Conservation (phyloP, 306 rosid species). For the Gynostemma pentaphyllum region DNA sequence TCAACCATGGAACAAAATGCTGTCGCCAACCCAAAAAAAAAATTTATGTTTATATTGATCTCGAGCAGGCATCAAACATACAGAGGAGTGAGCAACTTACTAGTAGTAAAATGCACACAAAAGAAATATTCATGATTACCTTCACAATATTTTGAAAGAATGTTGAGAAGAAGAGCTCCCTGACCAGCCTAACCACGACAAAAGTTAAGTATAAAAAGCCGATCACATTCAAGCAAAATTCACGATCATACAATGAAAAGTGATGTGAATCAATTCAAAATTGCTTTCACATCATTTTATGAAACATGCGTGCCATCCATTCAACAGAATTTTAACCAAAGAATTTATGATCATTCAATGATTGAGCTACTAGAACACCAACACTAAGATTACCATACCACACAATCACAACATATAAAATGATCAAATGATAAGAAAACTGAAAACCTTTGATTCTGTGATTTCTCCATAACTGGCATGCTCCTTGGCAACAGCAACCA, state of each 20-base stretch:
- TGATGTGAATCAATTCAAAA: background rate
- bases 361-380: background rate
- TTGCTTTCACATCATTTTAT: background rate
- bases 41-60: background rate
- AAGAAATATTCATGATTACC: conserved; percentile 10
- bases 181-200: conserved; percentile 16
- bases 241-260: background rate
- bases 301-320: background rate
- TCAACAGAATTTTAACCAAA: background rate
- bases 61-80: background rate
- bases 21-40: conserved; percentile 12
- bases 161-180: conserved; percentile 26
- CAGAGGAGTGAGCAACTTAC: background rate
- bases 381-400: background rate
- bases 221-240: background rate
- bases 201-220: background rate
- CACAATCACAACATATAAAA: background rate
- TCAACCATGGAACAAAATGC: conserved; percentile 31
- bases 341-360: background rate
- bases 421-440: background rate
- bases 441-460: conserved; percentile 23
- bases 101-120: background rate
- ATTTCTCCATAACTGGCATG: conserved; percentile 20
- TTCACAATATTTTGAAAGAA: conserved; percentile 28
- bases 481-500: conserved; percentile 17